Evolutionary conservation across 805 yeast species (phyloP).

Genomic region (Lipomyces mesembrius): DNA sequence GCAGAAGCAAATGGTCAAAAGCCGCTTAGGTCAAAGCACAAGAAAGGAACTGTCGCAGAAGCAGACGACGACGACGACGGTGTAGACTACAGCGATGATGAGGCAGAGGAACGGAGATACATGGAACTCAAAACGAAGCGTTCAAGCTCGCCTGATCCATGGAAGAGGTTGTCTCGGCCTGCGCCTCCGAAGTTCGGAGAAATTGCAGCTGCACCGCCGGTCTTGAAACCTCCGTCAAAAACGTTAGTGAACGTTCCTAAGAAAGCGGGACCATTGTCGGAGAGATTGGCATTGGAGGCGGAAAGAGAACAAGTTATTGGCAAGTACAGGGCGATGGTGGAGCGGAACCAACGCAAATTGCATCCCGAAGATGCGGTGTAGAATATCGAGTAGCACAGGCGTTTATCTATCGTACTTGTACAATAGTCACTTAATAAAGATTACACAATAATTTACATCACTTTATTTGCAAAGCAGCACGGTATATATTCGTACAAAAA

Average conservation of each 20-base stretch:
- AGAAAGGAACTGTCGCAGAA: slow-evolving; percentile 39
- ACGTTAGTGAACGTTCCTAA: slow-evolving; percentile 48
- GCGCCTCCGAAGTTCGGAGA: slow-evolving; percentile 48
- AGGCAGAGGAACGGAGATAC: slow-evolving; percentile 40
- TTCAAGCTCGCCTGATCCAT: slow-evolving; percentile 51
- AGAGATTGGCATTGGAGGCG: slow-evolving; percentile 47
- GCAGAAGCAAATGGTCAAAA: slow-evolving; percentile 34
- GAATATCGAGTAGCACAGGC: background rate
- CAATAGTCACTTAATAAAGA: background rate
- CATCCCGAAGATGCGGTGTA: background rate
- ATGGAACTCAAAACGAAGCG: slow-evolving; percentile 29
- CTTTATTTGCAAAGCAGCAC: background rate
- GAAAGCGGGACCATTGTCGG: slow-evolving; percentile 48
- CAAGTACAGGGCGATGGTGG: slow-evolving; percentile 44
- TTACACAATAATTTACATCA: background rate
- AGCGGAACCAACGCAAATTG: slow-evolving; percentile 23
- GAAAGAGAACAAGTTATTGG: slow-evolving; percentile 48
- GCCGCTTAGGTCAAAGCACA: slow-evolving; percentile 35
- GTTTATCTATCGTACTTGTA: background rate
- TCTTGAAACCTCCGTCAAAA: slow-evolving; percentile 44
- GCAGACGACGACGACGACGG: slow-evolving; percentile 40
- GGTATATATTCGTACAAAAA: slow-evolving; percentile 1
- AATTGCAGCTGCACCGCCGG: slow-evolving; percentile 51
- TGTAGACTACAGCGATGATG: slow-evolving; percentile 31
- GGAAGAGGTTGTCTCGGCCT: slow-evolving; percentile 46